Evolutionary conservation across 148 eudicot genomes (phyloP).

Genomic region (Rhododendron williamsianum): DNA sequence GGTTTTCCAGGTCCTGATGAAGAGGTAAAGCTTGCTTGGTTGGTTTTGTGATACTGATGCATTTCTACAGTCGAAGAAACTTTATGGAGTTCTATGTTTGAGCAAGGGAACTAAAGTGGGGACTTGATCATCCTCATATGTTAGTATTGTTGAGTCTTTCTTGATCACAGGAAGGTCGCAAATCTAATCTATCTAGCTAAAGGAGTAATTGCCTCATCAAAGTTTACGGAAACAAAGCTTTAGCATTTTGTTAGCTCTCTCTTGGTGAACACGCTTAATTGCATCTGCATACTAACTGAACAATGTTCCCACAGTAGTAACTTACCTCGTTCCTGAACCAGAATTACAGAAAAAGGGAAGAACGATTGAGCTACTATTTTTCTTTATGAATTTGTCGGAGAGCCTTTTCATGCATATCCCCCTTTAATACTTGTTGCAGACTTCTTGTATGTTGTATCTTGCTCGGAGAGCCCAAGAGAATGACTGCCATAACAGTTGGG

Average conservation of each 20-base stretch:
- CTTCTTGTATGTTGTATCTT: neutral
- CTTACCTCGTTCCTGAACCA: neutral
- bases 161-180: neutral
- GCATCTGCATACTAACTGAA: neutral
- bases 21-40: conserved; percentile 53
- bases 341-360: neutral
- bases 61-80: neutral
- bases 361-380: neutral
- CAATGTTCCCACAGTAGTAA: neutral
- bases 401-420: neutral
- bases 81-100: neutral
- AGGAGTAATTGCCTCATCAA: neutral
- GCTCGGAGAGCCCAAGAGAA: neutral
- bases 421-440: neutral
- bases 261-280: neutral
- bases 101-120: neutral
- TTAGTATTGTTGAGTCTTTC: conserved; percentile 1
- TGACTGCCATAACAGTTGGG: neutral
- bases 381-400: neutral
- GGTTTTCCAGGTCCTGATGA: conserved; percentile 97
- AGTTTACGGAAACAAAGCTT: neutral
- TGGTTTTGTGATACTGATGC: neutral
- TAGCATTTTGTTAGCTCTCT: neutral
- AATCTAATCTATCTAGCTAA: neutral
- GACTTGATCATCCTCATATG: neutral